A percentile compares a stretch with the other conserved stretches of the same genome.
phyloP scores from a whole-genome alignment of 768 basidiomycete species.

The Mycena rebaudengoi region DNA sequence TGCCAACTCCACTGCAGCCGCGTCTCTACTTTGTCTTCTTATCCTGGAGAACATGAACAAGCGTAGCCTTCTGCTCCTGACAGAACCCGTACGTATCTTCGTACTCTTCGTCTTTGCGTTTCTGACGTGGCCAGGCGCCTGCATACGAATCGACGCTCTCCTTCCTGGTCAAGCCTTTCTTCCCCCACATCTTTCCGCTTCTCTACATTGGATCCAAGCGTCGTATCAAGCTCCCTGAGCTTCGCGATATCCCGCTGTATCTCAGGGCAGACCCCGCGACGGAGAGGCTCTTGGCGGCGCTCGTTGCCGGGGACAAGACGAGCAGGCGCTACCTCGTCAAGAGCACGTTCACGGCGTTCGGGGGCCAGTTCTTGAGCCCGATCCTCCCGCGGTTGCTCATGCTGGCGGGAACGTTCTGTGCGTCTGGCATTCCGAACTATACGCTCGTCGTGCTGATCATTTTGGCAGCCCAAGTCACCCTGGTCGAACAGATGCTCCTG shows the following conservation, averaged over 20 bases:
- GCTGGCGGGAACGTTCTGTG: not conserved
- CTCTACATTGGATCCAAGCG: not conserved
- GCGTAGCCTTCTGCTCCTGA: not conserved
- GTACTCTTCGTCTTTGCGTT: not conserved
- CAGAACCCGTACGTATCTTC: not conserved
- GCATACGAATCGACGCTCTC: slow-evolving; percentile 1
- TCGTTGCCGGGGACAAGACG: not conserved
- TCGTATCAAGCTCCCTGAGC: not conserved
- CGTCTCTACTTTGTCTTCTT: not conserved
- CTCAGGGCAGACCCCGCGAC: not conserved
- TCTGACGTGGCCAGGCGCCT: not conserved
- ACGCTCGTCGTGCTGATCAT: not conserved
- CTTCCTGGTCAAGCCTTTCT: not conserved
- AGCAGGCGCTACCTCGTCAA: not conserved
- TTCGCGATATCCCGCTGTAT: not conserved
- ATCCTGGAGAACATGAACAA: not conserved
- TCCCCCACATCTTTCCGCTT: not conserved
- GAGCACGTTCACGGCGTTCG: not conserved
- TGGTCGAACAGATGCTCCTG: not conserved
- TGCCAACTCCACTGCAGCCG: not conserved
- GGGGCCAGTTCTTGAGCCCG: not conserved
- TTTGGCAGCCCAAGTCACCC: not conserved
- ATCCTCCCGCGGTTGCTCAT: not conserved
- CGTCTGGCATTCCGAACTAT: not conserved
- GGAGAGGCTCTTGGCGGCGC: not conserved